phyloP scores from a whole-genome alignment of 2,329 filamentous ascomycete genomes.

The Cryphonectria japonica region DNA sequence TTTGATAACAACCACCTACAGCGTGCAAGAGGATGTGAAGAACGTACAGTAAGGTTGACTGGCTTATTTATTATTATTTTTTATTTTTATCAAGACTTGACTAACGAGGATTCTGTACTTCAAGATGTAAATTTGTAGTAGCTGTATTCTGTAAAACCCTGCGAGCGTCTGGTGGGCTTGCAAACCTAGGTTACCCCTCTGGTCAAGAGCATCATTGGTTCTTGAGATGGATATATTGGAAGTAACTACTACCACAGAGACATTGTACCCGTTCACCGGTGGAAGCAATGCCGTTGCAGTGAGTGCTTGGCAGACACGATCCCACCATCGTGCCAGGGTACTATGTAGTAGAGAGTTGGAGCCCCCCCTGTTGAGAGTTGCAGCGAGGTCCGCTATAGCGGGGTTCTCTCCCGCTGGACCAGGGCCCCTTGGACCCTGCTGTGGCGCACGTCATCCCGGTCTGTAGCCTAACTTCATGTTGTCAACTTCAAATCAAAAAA shows the following conservation, averaged over 20 bases:
- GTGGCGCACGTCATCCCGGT: constrained; percentile 5
- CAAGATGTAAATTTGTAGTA: background rate
- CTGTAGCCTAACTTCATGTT: background rate
- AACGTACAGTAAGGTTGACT: background rate
- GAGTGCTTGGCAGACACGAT: background rate
- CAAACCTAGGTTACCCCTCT: background rate
- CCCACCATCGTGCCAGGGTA: background rate
- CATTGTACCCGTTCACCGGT: no score
- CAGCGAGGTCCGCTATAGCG: background rate
- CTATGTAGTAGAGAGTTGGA: background rate
- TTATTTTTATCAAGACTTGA: background rate
- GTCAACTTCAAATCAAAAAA: background rate
- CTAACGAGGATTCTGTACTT: background rate
- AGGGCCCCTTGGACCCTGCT: background rate
- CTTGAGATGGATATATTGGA: background rate
- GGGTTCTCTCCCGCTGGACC: constrained; percentile 3
- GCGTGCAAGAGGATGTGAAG: background rate
- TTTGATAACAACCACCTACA: background rate
- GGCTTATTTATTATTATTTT: background rate
- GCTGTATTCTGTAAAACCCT: background rate
- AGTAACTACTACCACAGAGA: background rate
- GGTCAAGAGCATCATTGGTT: background rate
- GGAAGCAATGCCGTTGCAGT: no score
- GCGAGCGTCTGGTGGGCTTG: background rate
- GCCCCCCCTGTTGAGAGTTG: background rate